Percentiles rank a stretch among this genome's conserved stretches.
These are phyloP conservation scores for Graphilbum sp. DNA, from an alignment of 2,329 filamentous ascomycete genomes.

Conservation along the genomic window DNA sequence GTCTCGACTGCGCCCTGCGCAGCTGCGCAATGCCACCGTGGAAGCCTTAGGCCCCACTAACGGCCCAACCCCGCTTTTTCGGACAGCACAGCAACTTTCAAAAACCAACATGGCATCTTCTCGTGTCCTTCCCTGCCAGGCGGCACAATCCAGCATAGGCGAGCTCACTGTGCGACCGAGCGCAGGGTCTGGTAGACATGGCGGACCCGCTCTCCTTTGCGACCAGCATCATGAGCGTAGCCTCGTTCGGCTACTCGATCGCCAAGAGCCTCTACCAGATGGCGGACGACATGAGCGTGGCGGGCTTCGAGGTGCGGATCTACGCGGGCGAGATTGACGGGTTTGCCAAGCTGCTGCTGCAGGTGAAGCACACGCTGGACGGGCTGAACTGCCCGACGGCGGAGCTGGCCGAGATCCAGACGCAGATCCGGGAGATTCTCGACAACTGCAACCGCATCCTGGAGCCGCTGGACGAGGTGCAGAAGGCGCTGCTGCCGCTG, in stretches of 20 bases:
- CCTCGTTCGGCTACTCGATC: neutral
- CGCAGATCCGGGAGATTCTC: neutral
- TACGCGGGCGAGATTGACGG: neutral
- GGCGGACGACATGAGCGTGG: neutral
- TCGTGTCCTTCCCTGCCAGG: too few relatives aligned
- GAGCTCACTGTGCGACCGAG: too few relatives aligned
- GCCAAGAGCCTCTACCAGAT: neutral
- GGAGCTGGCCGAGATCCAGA: neutral
- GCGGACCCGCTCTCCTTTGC: neutral
- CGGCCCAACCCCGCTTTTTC: too few relatives aligned
- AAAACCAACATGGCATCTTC: too few relatives aligned
- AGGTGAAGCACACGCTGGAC: neutral
- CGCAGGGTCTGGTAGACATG: too few relatives aligned
- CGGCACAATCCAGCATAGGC: too few relatives aligned
- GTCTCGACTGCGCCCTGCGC: too few relatives aligned
- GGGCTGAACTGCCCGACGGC: neutral
- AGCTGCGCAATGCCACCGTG: too few relatives aligned
- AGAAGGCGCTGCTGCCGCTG: neutral
- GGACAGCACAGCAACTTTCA: too few relatives aligned
- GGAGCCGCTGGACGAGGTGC: neutral
- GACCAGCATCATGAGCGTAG: neutral
- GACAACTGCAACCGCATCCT: neutral
- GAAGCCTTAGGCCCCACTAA: too few relatives aligned
- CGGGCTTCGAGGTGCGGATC: neutral
- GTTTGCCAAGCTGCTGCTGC: neutral